A percentile compares a stretch with the other conserved stretches of the same genome.
phyloP scores from a whole-genome alignment of 208 protist genomes.

The Tritrichomonas musculus region DNA sequence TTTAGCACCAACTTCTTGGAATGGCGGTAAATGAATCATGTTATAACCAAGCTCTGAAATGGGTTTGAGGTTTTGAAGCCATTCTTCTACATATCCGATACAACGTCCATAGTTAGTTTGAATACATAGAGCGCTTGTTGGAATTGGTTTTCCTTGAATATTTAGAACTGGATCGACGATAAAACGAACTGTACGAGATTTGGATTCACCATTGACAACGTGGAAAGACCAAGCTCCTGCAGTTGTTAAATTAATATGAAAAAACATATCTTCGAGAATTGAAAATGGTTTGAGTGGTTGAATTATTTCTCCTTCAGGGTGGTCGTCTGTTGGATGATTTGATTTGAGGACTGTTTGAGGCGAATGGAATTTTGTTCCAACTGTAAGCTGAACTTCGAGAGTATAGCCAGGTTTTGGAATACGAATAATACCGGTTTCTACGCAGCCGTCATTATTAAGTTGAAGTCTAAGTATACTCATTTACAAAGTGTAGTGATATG shows the following conservation, averaged over 20 bases:
- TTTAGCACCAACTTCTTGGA: neutral
- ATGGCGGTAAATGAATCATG: slow-evolving; percentile 25
- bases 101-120: slow-evolving; percentile 27
- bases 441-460: neutral
- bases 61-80: neutral
- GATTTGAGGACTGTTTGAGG: neutral
- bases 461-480: neutral
- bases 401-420: neutral
- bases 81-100: neutral
- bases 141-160: neutral
- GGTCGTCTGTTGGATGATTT: neutral
- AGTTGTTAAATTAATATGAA: neutral
- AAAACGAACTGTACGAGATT: neutral
- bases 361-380: neutral
- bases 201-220: neutral
- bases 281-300: neutral
- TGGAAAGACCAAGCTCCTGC: neutral
- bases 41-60: slow-evolving; percentile 17
- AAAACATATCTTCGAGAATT: neutral
- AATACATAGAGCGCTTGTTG: neutral
- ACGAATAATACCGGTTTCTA: neutral
- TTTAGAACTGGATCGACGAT: neutral
- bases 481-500: neutral
- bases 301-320: neutral
- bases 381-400: neutral